These are phyloP conservation scores for Xanthoceras sorbifolium DNA, from an alignment of 345 rosid genomes.

Conservation along the genomic window DNA sequence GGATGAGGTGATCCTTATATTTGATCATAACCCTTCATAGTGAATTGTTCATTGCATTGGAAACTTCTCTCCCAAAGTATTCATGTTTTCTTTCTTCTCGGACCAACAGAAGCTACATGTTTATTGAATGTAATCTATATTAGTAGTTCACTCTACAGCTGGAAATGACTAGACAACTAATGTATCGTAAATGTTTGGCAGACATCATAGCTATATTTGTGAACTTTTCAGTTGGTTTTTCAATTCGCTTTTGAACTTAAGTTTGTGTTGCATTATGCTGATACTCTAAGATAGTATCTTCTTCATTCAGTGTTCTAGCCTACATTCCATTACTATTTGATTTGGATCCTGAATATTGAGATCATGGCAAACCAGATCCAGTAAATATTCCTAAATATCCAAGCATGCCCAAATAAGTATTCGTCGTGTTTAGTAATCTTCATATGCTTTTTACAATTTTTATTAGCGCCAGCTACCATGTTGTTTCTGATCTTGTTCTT, in stretches of 20 bases:
- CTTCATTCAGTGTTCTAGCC: background rate
- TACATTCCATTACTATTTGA: background rate
- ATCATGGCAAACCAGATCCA: background rate
- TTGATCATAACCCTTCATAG: background rate
- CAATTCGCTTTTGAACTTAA: background rate
- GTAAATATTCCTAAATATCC: background rate
- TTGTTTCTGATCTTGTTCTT: slow-evolving; percentile 12
- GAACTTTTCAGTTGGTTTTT: background rate
- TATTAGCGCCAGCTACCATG: slow-evolving; percentile 6
- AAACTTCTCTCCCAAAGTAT: background rate
- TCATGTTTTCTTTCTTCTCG: background rate
- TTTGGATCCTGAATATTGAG: background rate
- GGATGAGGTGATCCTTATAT: background rate
- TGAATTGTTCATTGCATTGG: background rate
- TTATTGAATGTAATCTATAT: background rate
- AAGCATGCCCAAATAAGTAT: background rate
- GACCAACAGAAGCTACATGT: background rate
- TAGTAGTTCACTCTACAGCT: background rate
- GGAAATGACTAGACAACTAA: background rate
- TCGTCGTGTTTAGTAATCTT: background rate
- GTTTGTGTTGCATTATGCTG: background rate
- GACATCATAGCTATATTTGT: background rate
- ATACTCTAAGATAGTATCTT: background rate
- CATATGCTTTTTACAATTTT: background rate
- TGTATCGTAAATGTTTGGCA: too few species aligned